Percentiles rank a stretch among this genome's conserved stretches.
Conservation (phyloP, 306 rosid species). For the Cicer pinnatifidum region DNA sequence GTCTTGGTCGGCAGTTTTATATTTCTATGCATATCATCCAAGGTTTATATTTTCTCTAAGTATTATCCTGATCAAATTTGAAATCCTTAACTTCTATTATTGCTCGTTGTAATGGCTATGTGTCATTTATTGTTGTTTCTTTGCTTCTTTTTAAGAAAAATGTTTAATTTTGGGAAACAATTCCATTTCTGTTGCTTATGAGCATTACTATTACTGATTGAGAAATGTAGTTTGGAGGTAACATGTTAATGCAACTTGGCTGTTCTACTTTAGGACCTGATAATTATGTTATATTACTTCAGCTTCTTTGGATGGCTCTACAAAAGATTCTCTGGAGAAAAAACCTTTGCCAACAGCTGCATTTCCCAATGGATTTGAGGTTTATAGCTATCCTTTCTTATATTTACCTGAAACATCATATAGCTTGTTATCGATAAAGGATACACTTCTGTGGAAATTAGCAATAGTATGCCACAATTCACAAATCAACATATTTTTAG, state of each 20-base stretch:
- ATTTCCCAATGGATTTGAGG: constrained; percentile 86
- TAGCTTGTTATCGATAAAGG: constrained; percentile 26
- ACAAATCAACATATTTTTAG: constrained; percentile 1
- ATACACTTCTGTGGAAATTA: constrained; percentile 13
- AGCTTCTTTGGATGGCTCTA: constrained; percentile 53
- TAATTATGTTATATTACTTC: constrained; percentile 40
- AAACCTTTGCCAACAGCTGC: constrained; percentile 53
- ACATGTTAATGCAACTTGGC: constrained; percentile 28
- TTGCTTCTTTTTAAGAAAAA: background rate
- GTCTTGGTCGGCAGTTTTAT: constrained; percentile 1
- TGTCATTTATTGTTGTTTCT: constrained; percentile 19
- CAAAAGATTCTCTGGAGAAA: constrained; percentile 50
- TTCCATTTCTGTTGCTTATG: constrained; percentile 12
- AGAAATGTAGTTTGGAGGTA: constrained; percentile 30
- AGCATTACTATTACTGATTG: constrained; percentile 9
- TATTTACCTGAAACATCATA: constrained; percentile 18
- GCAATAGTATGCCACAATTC: background rate
- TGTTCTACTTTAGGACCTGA: constrained; percentile 27
- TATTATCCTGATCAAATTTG: constrained; percentile 9
- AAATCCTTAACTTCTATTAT: background rate
- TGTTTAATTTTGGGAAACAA: constrained; percentile 4
- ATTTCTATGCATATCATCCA: background rate
- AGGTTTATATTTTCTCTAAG: background rate
- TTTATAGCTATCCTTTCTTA: constrained; percentile 36
- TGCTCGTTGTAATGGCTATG: background rate